Evolutionary conservation across 768 basidiomycete species (phyloP).

Genomic region (Mycena albidolilacea): DNA sequence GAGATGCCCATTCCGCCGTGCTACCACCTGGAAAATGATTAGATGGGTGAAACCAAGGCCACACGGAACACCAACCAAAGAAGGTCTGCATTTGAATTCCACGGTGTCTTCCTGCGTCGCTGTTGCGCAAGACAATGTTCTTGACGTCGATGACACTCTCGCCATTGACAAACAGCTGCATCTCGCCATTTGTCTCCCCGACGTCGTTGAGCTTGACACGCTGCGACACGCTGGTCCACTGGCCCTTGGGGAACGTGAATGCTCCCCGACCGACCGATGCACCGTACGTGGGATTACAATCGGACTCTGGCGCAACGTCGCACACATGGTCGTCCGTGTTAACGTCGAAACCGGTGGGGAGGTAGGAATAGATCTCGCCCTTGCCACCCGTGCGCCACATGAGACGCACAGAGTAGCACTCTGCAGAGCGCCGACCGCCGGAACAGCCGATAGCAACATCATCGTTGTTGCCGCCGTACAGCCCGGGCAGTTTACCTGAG

Average conservation of each 20-base stretch:
- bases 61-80: constrained; percentile 28
- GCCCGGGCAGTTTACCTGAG: constrained; percentile 16
- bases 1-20: constrained; percentile 66
- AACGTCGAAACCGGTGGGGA: constrained; percentile 64
- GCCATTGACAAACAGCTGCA: constrained; percentile 78
- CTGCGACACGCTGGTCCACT: constrained; percentile 78
- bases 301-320: constrained; percentile 62
- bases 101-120: constrained; percentile 64
- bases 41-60: constrained; percentile 3
- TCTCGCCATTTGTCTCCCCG: constrained; percentile 78
- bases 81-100: constrained; percentile 67
- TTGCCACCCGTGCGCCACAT: constrained; percentile 77
- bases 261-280: constrained; percentile 79
- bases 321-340: constrained; percentile 62
- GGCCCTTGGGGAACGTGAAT: constrained; percentile 74
- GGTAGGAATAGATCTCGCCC: constrained; percentile 82
- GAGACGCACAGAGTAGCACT: constrained; percentile 76
- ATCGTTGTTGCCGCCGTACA: constrained; percentile 70
- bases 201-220: constrained; percentile 83
- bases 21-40: constrained; percentile 48
- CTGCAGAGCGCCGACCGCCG: constrained; percentile 70
- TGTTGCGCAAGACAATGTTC: constrained; percentile 69
- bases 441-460: constrained; percentile 69
- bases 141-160: constrained; percentile 71
- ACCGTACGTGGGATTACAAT: constrained; percentile 75